phyloP scores from a whole-genome alignment of 306 rosid species.

The Clitoria ternatea region DNA sequence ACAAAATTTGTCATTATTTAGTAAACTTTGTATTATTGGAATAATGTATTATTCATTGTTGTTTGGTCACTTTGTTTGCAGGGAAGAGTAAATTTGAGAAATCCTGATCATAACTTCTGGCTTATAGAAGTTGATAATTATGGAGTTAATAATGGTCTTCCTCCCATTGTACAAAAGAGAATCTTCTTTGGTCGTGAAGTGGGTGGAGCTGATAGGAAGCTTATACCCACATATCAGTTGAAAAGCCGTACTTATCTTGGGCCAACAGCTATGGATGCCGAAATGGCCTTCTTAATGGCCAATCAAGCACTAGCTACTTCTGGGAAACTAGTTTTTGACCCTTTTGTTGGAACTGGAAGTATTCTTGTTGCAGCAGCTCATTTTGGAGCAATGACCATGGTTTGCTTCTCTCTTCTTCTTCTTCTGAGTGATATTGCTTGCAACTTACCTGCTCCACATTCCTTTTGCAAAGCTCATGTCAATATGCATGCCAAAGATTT shows the following conservation, averaged over 20 bases:
- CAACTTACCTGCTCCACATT: neutral
- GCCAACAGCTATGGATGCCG: slow-evolving; percentile 99
- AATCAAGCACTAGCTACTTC: slow-evolving; percentile 78
- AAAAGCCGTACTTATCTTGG: slow-evolving; percentile 95
- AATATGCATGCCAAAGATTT: neutral
- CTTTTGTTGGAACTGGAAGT: slow-evolving; percentile 97
- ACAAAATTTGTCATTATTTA: slow-evolving; percentile 9
- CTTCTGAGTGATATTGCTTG: neutral
- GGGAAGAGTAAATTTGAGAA: slow-evolving; percentile 83
- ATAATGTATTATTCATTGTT: neutral
- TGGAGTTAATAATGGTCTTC: slow-evolving; percentile 85
- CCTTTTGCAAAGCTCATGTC: slow-evolving; percentile 4
- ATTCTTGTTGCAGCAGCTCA: slow-evolving; percentile 90
- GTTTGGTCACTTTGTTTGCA: slow-evolving; percentile 28
- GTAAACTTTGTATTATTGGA: neutral
- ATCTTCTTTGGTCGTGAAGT: slow-evolving; percentile 90
- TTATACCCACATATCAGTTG: slow-evolving; percentile 86
- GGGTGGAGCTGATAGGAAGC: slow-evolving; percentile 87
- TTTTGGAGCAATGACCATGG: slow-evolving; percentile 98
- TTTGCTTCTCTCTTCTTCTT: slow-evolving; percentile 31
- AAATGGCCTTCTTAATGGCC: slow-evolving; percentile 94
- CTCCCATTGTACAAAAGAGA: slow-evolving; percentile 64
- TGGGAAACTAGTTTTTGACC: slow-evolving; percentile 86
- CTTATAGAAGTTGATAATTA: slow-evolving; percentile 78
- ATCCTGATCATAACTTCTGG: slow-evolving; percentile 86